Percentiles rank a stretch among this genome's conserved stretches.
phyloP scores from a whole-genome alignment of 345 rosid species.

The Pseudoturritis turrita region DNA sequence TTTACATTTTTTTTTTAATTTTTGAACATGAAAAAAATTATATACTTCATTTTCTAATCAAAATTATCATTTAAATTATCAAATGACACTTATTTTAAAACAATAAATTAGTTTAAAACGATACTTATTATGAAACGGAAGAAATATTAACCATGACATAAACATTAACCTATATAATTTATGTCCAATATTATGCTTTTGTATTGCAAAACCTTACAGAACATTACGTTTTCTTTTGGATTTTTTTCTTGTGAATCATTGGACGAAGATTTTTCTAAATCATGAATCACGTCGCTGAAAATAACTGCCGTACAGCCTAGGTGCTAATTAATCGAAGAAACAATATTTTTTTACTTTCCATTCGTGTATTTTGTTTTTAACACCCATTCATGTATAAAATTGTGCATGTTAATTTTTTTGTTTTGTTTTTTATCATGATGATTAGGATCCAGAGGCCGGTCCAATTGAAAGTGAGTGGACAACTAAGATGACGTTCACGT shows the following conservation, averaged over 20 bases:
- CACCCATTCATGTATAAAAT: not conserved
- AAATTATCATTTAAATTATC: no score
- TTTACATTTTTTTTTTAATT: not conserved
- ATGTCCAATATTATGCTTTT: not conserved
- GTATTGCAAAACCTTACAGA: not conserved
- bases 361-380: no score
- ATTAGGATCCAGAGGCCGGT: constrained; percentile 1
- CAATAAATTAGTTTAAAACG: not conserved
- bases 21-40: not conserved
- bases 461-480: constrained; percentile 18
- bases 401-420: not conserved
- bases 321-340: no score
- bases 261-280: no score
- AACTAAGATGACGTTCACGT: constrained; percentile 22
- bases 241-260: no score
- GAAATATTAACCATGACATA: not conserved
- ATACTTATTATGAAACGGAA: not conserved
- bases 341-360: no score
- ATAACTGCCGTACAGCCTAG: no score
- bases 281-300: no score
- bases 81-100: no score
- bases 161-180: not conserved
- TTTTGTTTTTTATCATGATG: not conserved
- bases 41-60: not conserved
- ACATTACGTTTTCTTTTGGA: no score